phyloP scores from a whole-genome alignment of 495 filamentous ascomycete genomes.

The Aspergillus sclerotiicarbonarius region DNA sequence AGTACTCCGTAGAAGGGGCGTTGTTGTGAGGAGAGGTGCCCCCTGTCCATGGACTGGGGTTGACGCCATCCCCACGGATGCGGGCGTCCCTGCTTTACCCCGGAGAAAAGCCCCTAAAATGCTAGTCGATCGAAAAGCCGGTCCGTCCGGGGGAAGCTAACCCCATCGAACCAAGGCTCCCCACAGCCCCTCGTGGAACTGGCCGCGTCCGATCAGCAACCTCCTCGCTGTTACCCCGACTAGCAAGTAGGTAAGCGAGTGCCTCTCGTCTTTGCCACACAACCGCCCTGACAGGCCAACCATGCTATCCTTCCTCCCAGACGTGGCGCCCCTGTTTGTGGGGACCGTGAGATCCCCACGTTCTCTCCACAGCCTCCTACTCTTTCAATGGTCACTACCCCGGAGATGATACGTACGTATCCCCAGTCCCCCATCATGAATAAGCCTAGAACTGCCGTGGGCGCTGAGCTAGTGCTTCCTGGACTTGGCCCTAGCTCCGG shows the following conservation, averaged over 20 bases:
- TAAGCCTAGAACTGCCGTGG: neutral
- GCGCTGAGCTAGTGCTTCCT: neutral
- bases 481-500: neutral
- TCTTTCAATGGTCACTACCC: neutral
- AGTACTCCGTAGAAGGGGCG: too few relatives aligned
- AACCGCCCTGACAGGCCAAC: neutral
- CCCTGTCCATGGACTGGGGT: neutral
- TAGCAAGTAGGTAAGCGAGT: neutral
- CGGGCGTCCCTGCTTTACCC: neutral
- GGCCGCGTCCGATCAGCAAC: neutral
- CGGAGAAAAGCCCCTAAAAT: neutral
- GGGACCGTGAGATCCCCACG: constrained; percentile 1
- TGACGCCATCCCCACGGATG: neutral
- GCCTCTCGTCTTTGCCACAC: neutral
- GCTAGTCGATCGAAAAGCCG: neutral
- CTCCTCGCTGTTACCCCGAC: neutral
- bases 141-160: neutral
- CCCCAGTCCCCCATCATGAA: neutral
- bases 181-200: neutral
- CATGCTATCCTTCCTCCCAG: neutral
- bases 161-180: neutral
- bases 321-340: neutral
- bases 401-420: constrained; percentile 3
- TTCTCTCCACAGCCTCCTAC: neutral
- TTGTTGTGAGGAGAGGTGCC: too few relatives aligned